Evolutionary conservation across 768 basidiomycete species (phyloP), one percentile per base, ranked within the genome.

Genomic region (Xerocomellus intermedius): DNA sequence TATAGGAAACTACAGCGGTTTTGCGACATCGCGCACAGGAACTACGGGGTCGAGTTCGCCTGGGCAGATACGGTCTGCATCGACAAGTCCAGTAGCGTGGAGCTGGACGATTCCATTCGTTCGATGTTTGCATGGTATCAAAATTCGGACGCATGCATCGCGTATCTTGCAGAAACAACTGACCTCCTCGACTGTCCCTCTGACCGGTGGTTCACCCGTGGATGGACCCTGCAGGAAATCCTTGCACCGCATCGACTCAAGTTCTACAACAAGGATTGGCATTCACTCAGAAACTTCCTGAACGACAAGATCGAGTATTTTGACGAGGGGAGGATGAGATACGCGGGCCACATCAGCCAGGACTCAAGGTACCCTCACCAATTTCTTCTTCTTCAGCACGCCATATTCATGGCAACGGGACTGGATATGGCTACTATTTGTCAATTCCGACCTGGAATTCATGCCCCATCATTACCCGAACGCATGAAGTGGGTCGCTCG

Each of bases 81-180:
- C 38, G 48, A 64, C 60, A 64, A 58, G 36, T n/a, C 43, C 35
- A 64, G 60, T 21, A 64, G 63, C 24, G 17, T 55, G 10, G 63
- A 64, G n/a, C 54, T 64, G 10, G 54, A 58, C 19, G 60, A 64
- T 22, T 58, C 63, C 17, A 58, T 64, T 10, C 54, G 55, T 17
- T 59, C 63, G 0, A 64, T 62, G 63, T 64, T 59, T 26, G n/a
- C 35, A 21, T 64, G 63, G 60, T 64, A 64, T 35, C 39, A 45
- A 2, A 44, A 54, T 8, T 50, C 63, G 10, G 35, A 43, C 37
- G 24, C 57, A n/a, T 64, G 63, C 42, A 37, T 59, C 37, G 52
- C 42, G 2, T 55, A 64, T 41, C 46, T 64, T 17, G 46, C 26
- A 2, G 42, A 36, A 14, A 42, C 42, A 16, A 26, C 14, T 5